Conservation (phyloP, 2,329 filamentous ascomycete species). For the Penicillium sp. region DNA sequence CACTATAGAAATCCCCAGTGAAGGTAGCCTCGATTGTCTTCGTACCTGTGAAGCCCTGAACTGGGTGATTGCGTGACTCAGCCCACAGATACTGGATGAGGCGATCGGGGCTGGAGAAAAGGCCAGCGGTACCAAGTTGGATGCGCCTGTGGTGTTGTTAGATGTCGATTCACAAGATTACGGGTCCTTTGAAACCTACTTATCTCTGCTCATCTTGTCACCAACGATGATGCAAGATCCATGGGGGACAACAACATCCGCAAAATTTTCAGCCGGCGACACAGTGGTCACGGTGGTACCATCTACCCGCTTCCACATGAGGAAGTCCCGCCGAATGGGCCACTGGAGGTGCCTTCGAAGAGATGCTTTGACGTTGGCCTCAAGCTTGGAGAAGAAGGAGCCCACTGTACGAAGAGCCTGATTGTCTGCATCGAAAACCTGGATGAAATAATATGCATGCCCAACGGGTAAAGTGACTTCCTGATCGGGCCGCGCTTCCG, state of each 20-base stretch:
- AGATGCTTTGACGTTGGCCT: conserved; percentile 41
- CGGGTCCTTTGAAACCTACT: conserved; percentile 32
- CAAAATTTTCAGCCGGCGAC: conserved; percentile 36
- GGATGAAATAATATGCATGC: conserved; percentile 50
- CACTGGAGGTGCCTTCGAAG: conserved; percentile 41
- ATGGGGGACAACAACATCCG: conserved; percentile 34
- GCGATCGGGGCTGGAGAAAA: conserved; percentile 39
- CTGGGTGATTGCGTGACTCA: conserved; percentile 46
- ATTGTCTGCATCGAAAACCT: conserved; percentile 52
- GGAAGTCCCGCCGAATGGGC: conserved; percentile 40
- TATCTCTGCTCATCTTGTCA: conserved; percentile 39
- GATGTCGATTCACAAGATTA: neutral
- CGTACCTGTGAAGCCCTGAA: conserved; percentile 44
- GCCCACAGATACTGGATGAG: conserved; percentile 47
- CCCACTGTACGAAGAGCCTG: conserved; percentile 43
- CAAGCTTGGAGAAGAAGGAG: conserved; percentile 43
- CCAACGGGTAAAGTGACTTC: conserved; percentile 29
- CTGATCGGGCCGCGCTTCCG: conserved; percentile 12
- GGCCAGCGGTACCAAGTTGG: conserved; percentile 33
- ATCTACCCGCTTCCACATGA: conserved; percentile 45
- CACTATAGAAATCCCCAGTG: conserved; percentile 56
- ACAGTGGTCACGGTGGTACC: conserved; percentile 36
- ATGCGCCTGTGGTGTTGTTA: conserved; percentile 26
- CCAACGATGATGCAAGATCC: conserved; percentile 44
- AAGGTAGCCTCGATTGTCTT: conserved; percentile 54